A percentile compares a stretch with the other conserved stretches of the same genome.
Conservation (phyloP, 1,284 basidiomycete genomes). For the Thecaphora frezii region DNA sequence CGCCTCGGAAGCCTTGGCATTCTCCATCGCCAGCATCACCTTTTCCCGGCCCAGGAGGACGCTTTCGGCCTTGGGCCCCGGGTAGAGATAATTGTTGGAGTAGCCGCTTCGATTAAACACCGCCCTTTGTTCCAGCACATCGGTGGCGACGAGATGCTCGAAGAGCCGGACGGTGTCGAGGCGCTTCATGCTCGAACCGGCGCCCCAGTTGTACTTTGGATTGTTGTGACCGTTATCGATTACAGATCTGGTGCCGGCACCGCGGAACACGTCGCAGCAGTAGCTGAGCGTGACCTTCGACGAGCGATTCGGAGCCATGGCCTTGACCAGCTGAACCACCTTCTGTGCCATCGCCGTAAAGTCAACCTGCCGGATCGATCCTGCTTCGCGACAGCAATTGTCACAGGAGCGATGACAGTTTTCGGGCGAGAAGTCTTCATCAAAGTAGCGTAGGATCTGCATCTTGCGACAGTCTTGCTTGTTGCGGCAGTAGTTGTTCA, state of each 20-base stretch:
- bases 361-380: slow-evolving; percentile 60
- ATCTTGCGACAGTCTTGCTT: slow-evolving; percentile 81
- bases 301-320: slow-evolving; percentile 58
- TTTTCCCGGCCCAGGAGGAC: slow-evolving; percentile 29
- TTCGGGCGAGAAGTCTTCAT: slow-evolving; percentile 67
- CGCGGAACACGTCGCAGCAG: slow-evolving; percentile 67
- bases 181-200: slow-evolving; percentile 64
- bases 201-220: slow-evolving; percentile 64
- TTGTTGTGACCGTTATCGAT: slow-evolving; percentile 64
- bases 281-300: slow-evolving; percentile 61
- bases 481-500: slow-evolving; percentile 77
- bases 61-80: slow-evolving; percentile 14
- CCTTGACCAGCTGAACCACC: slow-evolving; percentile 65
- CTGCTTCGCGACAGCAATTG: slow-evolving; percentile 65
- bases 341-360: slow-evolving; percentile 65
- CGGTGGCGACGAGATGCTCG: slow-evolving; percentile 64
- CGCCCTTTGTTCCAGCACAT: slow-evolving; percentile 60
- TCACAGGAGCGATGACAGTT: slow-evolving; percentile 72
- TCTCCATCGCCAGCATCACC: slow-evolving; percentile 39
- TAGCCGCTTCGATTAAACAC: slow-evolving; percentile 57
- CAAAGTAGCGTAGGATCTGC: slow-evolving; percentile 75
- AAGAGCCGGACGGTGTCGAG: slow-evolving; percentile 69
- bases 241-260: slow-evolving; percentile 65
- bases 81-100: slow-evolving; percentile 57
- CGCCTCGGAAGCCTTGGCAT: slow-evolving; percentile 19